phyloP scores from a whole-genome alignment of 1,284 basidiomycete genomes.

The Entoloma clypeatum region DNA sequence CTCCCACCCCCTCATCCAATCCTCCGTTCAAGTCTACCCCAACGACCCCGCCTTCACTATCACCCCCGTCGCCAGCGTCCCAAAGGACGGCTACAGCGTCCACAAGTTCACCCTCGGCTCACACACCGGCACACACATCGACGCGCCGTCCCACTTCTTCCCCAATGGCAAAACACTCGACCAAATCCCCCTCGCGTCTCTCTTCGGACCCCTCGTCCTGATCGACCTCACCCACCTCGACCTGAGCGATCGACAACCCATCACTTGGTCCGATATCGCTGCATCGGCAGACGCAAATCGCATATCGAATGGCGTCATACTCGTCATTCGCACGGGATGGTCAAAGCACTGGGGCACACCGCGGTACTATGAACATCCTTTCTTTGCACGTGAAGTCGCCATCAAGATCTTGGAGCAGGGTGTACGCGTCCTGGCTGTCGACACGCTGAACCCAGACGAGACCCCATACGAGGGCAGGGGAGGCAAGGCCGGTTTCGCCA shows the following conservation, averaged over 20 bases:
- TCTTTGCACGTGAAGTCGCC: constrained; percentile 50
- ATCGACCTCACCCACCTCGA: constrained; percentile 42
- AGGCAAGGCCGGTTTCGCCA: constrained; percentile 38
- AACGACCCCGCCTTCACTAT: constrained; percentile 49
- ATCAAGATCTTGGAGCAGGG: constrained; percentile 45
- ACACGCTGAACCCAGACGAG: constrained; percentile 64
- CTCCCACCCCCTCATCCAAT: constrained; percentile 44
- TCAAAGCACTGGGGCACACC: constrained; percentile 47
- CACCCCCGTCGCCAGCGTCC: constrained; percentile 32
- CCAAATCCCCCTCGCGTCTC: constrained; percentile 45
- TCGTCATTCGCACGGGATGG: constrained; percentile 62
- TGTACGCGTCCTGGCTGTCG: constrained; percentile 53
- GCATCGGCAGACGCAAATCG: constrained; percentile 29
- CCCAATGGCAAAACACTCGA: constrained; percentile 50
- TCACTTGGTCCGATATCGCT: constrained; percentile 52
- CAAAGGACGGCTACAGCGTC: constrained; percentile 48
- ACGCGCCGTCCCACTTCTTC: constrained; percentile 71
- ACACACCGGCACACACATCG: constrained; percentile 69
- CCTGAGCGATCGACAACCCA: constrained; percentile 36
- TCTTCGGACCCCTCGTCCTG: constrained; percentile 50
- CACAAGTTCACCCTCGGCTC: constrained; percentile 49
- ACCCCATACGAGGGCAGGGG: constrained; percentile 38
- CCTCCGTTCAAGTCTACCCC: constrained; percentile 45
- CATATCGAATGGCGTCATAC: constrained; percentile 37
- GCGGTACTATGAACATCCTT: constrained; percentile 61